Base-by-base conservation (phyloP, 371 early-diverging fungal genomes). In the Mortierella sp. region DNA sequence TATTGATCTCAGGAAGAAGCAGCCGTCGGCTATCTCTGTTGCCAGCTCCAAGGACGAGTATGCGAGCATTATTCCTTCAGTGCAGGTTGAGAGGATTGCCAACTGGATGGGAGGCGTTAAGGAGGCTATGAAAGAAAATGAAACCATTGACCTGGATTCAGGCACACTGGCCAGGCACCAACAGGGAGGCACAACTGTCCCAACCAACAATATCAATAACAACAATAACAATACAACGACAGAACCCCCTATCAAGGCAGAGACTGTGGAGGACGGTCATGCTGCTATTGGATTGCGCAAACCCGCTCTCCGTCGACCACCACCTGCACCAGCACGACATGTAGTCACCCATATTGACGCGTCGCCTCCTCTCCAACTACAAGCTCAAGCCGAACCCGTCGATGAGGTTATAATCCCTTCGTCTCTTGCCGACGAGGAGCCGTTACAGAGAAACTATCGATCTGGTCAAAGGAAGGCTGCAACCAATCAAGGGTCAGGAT, bases 81-180 rank as follows among this genome's bases (percentile, higher is more conserved):
- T 81, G 2, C 44, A 77, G 21, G 70, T 69, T 19, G 77, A 76
- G 31, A 67, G 77, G 53, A 81, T 81, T 48, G 50, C 77, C 10
- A n/a, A 73, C 46, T 81, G 81, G 81, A 70, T 81, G 74, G 81
- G 81, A 21, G 77, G 69, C 34, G 81, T 81, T 64, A 76, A 74
- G 71, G 54, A 81, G 40, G 81, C 81, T 0, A 50, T 77, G 76
- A 53, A 69, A n/a, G 31, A 51, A 11, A 64, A 81, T n/a, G 48
- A 31, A 1, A 44, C 37, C 43, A 5, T 54, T 24, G 26, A 72
- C 34, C 10, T 48, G 14, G 28, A 28, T 46, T n/a, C 71, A 14
- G 9, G 21, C 10, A 26, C 16, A 16, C 26, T 13, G 31, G n/a
- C n/a, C n/a, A n/a, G n/a, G n/a, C n/a, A n/a, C n/a, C n/a, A n/a